A percentile compares a stretch with the other conserved stretches of the same genome.
phyloP scores from a whole-genome alignment of 352 stramenopile species.

The Pythium dissimile region DNA sequence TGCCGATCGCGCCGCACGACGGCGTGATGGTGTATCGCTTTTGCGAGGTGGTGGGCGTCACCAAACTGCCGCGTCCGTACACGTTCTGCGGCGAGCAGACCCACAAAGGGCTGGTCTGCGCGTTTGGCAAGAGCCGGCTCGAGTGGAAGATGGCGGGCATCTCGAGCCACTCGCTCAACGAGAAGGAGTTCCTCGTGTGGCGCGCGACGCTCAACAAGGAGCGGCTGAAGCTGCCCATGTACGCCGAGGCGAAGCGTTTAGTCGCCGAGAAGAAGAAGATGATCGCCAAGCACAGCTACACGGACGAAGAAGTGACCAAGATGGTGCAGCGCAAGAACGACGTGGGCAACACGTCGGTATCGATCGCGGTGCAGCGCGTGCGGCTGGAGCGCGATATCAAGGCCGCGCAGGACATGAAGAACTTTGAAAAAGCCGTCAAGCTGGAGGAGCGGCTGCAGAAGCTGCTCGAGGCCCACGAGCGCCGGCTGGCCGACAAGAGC shows the following conservation, averaged over 20 bases:
- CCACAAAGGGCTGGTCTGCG: slow-evolving; percentile 60
- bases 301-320: slow-evolving; percentile 67
- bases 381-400: slow-evolving; percentile 75
- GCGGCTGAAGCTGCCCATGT: slow-evolving; percentile 63
- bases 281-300: slow-evolving; percentile 75
- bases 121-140: slow-evolving; percentile 73
- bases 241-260: slow-evolving; percentile 66
- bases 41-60: slow-evolving; percentile 69
- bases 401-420: slow-evolving; percentile 82
- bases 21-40: slow-evolving; percentile 85
- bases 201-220: slow-evolving; percentile 79
- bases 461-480: slow-evolving; percentile 63
- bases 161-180: slow-evolving; percentile 67
- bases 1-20: slow-evolving; percentile 67
- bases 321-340: slow-evolving; percentile 80
- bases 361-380: slow-evolving; percentile 71
- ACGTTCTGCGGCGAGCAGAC: slow-evolving; percentile 74
- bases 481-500: slow-evolving; percentile 65
- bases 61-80: slow-evolving; percentile 57
- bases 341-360: slow-evolving; percentile 56
- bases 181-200: slow-evolving; percentile 83
- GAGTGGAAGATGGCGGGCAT: slow-evolving; percentile 75
- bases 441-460: slow-evolving; percentile 66
- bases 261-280: slow-evolving; percentile 60
- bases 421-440: slow-evolving; percentile 81